Evolutionary conservation across 257 asterid species (phyloP).

Genomic region (Petrea volubilis): DNA sequence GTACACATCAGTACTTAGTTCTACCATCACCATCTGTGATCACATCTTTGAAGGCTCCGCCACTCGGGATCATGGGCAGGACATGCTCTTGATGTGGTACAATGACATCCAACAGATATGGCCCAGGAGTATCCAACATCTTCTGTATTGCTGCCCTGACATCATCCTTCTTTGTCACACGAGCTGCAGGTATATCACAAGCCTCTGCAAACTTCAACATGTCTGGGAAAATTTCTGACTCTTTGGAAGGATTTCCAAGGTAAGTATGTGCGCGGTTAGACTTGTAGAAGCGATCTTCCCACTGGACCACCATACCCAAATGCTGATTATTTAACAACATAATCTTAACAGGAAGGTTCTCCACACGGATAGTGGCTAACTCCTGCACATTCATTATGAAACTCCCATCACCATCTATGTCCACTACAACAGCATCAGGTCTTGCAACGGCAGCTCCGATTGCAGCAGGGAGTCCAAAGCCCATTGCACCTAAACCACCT

Average conservation of each 20-base stretch:
- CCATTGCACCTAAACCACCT: slow-evolving; percentile 84
- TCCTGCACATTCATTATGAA: slow-evolving; percentile 88
- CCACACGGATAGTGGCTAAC: slow-evolving; percentile 67
- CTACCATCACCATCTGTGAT: slow-evolving; percentile 83
- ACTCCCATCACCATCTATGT: slow-evolving; percentile 91
- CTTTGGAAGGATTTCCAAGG: slow-evolving; percentile 70
- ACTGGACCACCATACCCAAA: slow-evolving; percentile 86
- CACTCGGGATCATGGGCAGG: slow-evolving; percentile 86
- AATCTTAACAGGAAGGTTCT: slow-evolving; percentile 77
- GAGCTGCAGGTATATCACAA: slow-evolving; percentile 68
- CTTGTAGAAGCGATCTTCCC: slow-evolving; percentile 89
- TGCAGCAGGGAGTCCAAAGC: slow-evolving; percentile 86
- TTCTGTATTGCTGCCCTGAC: slow-evolving; percentile 58
- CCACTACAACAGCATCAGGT: slow-evolving; percentile 72
- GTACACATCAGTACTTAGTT: slow-evolving; percentile 35
- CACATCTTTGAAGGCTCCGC: slow-evolving; percentile 73
- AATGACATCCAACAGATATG: slow-evolving; percentile 73
- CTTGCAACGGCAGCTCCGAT: slow-evolving; percentile 83
- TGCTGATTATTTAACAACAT: slow-evolving; percentile 80
- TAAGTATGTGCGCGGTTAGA: slow-evolving; percentile 80
- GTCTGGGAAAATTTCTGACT: slow-evolving; percentile 60
- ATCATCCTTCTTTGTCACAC: slow-evolving; percentile 52
- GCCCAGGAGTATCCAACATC: slow-evolving; percentile 81
- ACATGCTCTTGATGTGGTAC: slow-evolving; percentile 90
- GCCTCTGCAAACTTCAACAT: slow-evolving; percentile 81